Conservation (phyloP, 352 stramenopile species). For the Discostella stelligera region DNA sequence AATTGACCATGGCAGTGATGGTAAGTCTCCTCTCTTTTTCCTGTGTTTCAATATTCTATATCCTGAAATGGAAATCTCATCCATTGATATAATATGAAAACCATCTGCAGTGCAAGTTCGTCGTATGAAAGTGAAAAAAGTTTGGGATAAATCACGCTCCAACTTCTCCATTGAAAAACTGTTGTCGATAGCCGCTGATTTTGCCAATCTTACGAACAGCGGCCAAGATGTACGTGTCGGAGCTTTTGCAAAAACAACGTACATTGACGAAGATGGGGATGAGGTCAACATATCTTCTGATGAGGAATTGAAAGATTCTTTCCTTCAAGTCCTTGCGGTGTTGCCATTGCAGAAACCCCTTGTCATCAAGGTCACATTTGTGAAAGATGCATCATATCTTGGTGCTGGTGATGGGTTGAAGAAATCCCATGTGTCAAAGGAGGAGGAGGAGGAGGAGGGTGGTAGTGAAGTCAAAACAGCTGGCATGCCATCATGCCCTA, state of each 20-base stretch:
- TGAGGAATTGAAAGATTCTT: constrained; percentile 68
- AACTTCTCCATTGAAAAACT: constrained; percentile 60
- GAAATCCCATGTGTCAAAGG: no score
- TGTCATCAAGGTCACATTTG: constrained; percentile 49
- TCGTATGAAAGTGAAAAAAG: constrained; percentile 39
- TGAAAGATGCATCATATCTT: constrained; percentile 24
- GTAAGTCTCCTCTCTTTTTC: constrained; percentile 40
- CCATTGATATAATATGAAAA: constrained; percentile 7
- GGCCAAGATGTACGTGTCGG: constrained; percentile 21
- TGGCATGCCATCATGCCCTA: constrained; percentile 85
- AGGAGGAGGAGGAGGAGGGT: no score
- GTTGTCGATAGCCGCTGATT: constrained; percentile 46
- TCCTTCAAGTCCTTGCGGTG: constrained; percentile 52
- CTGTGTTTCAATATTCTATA: neutral
- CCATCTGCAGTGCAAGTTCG: constrained; percentile 32
- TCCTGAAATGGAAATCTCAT: no score
- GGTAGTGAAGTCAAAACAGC: neutral
- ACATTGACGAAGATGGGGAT: constrained; percentile 77
- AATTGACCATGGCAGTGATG: constrained; percentile 48
- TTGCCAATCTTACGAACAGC: constrained; percentile 10
- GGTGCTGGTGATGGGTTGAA: no score
- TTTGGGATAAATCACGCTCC: constrained; percentile 34
- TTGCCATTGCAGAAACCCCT: constrained; percentile 28
- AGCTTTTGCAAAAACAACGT: constrained; percentile 48
- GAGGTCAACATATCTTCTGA: constrained; percentile 62